These are phyloP conservation scores for Penicillium ochrochloron DNA, from an alignment of 495 filamentous ascomycete genomes.

Conservation along the genomic window DNA sequence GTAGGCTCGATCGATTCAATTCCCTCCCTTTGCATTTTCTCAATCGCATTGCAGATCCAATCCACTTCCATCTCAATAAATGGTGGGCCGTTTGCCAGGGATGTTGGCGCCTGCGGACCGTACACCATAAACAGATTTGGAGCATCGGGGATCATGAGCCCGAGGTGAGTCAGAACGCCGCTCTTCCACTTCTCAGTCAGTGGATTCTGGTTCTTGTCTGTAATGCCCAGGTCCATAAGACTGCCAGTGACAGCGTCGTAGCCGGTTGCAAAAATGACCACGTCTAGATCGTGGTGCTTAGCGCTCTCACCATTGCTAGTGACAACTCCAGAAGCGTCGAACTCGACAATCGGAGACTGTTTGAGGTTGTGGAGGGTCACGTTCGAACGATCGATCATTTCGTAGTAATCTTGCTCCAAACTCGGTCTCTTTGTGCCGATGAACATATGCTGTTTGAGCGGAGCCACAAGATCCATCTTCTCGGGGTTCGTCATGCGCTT, in stretches of 20 bases:
- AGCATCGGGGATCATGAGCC: conserved; percentile 47
- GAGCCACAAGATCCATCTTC: conserved; percentile 57
- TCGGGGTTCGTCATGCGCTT: conserved; percentile 51
- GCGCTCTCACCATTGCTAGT: conserved; percentile 34
- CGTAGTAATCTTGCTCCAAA: conserved; percentile 60
- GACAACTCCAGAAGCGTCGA: conserved; percentile 51
- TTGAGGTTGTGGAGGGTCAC: conserved; percentile 56
- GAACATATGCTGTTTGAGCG: conserved; percentile 42
- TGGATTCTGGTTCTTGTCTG: conserved; percentile 40
- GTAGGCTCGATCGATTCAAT: conserved; percentile 46
- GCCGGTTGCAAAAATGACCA: conserved; percentile 57
- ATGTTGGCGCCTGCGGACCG: conserved; percentile 53
- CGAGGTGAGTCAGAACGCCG: conserved; percentile 55
- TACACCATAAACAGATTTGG: conserved; percentile 61
- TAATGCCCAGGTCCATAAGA: conserved; percentile 50
- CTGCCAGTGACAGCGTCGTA: conserved; percentile 59
- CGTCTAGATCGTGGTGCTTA: conserved; percentile 48
- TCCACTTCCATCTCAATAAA: conserved; percentile 56
- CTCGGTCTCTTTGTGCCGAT: conserved; percentile 57
- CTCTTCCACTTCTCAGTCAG: conserved; percentile 54
- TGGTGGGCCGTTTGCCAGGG: conserved; percentile 57
- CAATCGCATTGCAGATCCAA: conserved; percentile 55
- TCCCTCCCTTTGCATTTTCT: conserved; percentile 39
- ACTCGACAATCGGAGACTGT: conserved; percentile 47
- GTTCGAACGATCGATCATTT: conserved; percentile 56